phyloP scores from a whole-genome alignment of 2,329 filamentous ascomycete genomes.

The Aspergillus carbonarius region DNA sequence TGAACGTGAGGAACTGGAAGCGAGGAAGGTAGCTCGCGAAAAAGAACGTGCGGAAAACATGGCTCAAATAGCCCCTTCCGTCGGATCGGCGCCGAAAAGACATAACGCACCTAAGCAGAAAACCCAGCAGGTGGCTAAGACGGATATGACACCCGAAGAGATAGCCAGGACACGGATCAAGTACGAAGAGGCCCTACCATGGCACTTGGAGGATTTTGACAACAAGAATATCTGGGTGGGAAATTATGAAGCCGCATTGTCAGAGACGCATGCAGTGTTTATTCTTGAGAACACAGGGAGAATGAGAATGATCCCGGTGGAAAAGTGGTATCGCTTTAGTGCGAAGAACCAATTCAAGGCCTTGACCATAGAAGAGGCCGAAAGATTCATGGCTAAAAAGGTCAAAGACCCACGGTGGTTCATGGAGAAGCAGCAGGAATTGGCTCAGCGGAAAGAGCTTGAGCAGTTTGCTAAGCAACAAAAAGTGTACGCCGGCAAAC shows the following conservation, averaged over 20 bases:
- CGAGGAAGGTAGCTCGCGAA: constrained; percentile 71
- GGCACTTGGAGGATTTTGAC: constrained; percentile 96
- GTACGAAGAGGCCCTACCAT: constrained; percentile 93
- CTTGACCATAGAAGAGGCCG: constrained; percentile 79
- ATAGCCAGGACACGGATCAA: constrained; percentile 63
- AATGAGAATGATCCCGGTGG: constrained; percentile 84
- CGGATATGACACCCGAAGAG: constrained; percentile 74
- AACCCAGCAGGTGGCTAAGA: constrained; percentile 78
- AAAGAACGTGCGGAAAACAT: constrained; percentile 82
- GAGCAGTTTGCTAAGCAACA: constrained; percentile 53
- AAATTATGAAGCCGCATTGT: constrained; percentile 84
- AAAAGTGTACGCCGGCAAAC: constrained; percentile 48
- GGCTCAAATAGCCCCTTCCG: constrained; percentile 87
- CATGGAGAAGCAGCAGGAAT: constrained; percentile 60
- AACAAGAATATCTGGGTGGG: constrained; percentile 94
- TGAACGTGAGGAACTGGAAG: constrained; percentile 59
- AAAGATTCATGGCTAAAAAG: constrained; percentile 78
- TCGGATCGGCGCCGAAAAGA: constrained; percentile 67
- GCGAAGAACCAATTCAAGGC: constrained; percentile 64
- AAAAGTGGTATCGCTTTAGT: constrained; percentile 82
- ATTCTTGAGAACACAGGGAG: constrained; percentile 67
- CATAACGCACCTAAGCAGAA: constrained; percentile 70
- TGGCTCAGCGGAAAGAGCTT: constrained; percentile 57
- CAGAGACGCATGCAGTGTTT: constrained; percentile 75
- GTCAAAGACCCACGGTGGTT: constrained; percentile 77